Conservation (phyloP, 306 rosid species). For the Geum urbanum region DNA sequence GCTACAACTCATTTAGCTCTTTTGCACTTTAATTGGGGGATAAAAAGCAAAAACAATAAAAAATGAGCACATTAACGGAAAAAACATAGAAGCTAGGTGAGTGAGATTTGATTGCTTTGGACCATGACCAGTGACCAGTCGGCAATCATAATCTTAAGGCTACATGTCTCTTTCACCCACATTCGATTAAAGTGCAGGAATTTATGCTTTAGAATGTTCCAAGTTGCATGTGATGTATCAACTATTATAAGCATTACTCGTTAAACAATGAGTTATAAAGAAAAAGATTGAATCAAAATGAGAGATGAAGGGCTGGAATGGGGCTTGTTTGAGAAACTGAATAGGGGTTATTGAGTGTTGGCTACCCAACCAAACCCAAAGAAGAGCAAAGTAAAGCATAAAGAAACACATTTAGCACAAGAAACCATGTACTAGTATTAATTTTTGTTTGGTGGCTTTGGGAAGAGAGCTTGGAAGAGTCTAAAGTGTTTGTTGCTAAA, state of each 20-base stretch:
- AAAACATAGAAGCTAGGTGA: slow-evolving; percentile 34
- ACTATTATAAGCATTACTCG: slow-evolving; percentile 17
- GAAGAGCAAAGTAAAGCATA: slow-evolving; percentile 54
- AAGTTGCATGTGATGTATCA: slow-evolving; percentile 48
- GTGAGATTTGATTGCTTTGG: slow-evolving; percentile 34
- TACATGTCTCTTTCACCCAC: slow-evolving; percentile 45
- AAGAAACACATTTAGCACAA: slow-evolving; percentile 47
- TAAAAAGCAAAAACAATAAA: slow-evolving; percentile 33
- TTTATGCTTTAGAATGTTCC: slow-evolving; percentile 74
- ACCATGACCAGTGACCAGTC: slow-evolving; percentile 62
- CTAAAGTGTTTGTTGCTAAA: slow-evolving; percentile 40
- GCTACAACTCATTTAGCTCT: slow-evolving; percentile 54
- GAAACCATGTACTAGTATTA: slow-evolving; percentile 39
- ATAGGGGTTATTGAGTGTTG: slow-evolving; percentile 20
- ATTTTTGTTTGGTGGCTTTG: slow-evolving; percentile 61
- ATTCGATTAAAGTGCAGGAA: slow-evolving; percentile 53
- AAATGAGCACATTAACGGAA: slow-evolving; percentile 33
- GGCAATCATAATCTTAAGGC: slow-evolving; percentile 36
- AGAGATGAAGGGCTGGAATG: background rate
- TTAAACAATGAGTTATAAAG: slow-evolving; percentile 2
- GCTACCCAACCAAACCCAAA: slow-evolving; percentile 19
- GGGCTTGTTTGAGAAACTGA: slow-evolving; percentile 19
- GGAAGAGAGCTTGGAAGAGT: slow-evolving; percentile 87
- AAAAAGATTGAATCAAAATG: slow-evolving; percentile 25
- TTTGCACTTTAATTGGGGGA: slow-evolving; percentile 53